These are phyloP conservation scores for Trypanosoma platydactyli DNA, from an alignment of 208 protist species.

Conservation along the genomic window DNA sequence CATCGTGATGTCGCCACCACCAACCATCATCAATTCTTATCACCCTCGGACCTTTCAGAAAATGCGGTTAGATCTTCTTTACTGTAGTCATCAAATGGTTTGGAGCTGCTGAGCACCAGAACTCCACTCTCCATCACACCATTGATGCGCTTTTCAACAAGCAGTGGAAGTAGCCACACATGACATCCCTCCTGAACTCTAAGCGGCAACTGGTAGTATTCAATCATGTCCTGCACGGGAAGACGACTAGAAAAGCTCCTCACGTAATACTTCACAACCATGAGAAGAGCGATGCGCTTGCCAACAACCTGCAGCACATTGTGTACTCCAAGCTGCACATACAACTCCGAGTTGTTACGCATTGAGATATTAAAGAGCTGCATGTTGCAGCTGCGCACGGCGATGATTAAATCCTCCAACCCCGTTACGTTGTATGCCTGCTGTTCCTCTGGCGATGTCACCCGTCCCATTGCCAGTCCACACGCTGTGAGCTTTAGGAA, in stretches of 20 bases:
- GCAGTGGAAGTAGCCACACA: slow-evolving; percentile 77
- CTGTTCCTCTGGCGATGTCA: slow-evolving; percentile 30
- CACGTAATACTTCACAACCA: slow-evolving; percentile 80
- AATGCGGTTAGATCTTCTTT: slow-evolving; percentile 24
- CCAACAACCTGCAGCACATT: slow-evolving; percentile 66
- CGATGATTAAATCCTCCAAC: slow-evolving; percentile 67
- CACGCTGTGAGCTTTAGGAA: slow-evolving; percentile 61
- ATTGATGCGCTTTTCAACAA: slow-evolving; percentile 74
- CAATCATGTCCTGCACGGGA: slow-evolving; percentile 57
- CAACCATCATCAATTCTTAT: neutral
- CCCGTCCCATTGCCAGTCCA: slow-evolving; percentile 38
- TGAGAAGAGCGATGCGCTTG: slow-evolving; percentile 59
- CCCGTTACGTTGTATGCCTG: slow-evolving; percentile 23
- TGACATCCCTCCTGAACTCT: slow-evolving; percentile 25
- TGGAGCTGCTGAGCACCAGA: slow-evolving; percentile 53
- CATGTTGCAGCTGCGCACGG: slow-evolving; percentile 57
- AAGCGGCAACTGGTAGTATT: slow-evolving; percentile 55
- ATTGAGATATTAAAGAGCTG: slow-evolving; percentile 58
- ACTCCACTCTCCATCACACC: slow-evolving; percentile 69
- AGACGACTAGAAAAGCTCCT: slow-evolving; percentile 40
- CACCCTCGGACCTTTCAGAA: neutral
- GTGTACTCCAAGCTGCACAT: slow-evolving; percentile 61
- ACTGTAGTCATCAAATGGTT: slow-evolving; percentile 70
- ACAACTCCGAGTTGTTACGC: slow-evolving; percentile 56
- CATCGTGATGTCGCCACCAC: neutral